These are phyloP conservation scores for Pseudogymnoascus sp. DNA, from an alignment of 2,329 filamentous ascomycete species.

Conservation along the genomic window DNA sequence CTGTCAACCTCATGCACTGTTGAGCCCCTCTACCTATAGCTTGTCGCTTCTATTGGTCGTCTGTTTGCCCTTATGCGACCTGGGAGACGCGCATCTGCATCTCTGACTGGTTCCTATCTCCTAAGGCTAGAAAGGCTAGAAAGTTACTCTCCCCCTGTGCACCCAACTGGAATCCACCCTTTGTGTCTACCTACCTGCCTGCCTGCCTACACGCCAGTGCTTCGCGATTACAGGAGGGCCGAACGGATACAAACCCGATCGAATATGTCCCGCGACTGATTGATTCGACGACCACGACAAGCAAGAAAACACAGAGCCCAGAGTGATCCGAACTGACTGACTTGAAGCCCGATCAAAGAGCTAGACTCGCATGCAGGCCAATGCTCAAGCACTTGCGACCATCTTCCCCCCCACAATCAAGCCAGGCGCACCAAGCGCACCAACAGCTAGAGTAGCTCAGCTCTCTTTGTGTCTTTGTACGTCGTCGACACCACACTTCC, in stretches of 20 bases:
- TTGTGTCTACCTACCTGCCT: neutral
- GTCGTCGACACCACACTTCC: neutral
- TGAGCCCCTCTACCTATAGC: slow-evolving; percentile 4
- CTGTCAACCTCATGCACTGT: slow-evolving; percentile 11
- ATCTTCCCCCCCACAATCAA: neutral
- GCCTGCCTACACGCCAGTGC: neutral
- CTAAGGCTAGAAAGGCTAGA: neutral
- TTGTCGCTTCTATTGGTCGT: slow-evolving; percentile 9
- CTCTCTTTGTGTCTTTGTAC: neutral
- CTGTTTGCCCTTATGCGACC: slow-evolving; percentile 7
- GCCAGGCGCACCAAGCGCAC: slow-evolving; percentile 2
- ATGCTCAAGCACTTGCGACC: slow-evolving; percentile 1
- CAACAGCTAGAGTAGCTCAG: slow-evolving; percentile 2
- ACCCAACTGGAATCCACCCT: slow-evolving; percentile 2
- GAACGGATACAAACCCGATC: neutral
- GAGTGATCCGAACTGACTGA: neutral
- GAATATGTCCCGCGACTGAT: neutral
- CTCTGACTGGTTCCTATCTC: slow-evolving; percentile 18
- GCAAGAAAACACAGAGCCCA: neutral
- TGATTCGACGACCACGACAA: neutral
- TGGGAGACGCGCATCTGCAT: slow-evolving; percentile 22
- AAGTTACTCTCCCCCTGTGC: neutral
- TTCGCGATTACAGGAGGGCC: slow-evolving; percentile 4
- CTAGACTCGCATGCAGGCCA: neutral
- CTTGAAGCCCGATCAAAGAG: slow-evolving; percentile 1